Conservation (phyloP, 345 rosid species). For the Moringa oleifera region DNA sequence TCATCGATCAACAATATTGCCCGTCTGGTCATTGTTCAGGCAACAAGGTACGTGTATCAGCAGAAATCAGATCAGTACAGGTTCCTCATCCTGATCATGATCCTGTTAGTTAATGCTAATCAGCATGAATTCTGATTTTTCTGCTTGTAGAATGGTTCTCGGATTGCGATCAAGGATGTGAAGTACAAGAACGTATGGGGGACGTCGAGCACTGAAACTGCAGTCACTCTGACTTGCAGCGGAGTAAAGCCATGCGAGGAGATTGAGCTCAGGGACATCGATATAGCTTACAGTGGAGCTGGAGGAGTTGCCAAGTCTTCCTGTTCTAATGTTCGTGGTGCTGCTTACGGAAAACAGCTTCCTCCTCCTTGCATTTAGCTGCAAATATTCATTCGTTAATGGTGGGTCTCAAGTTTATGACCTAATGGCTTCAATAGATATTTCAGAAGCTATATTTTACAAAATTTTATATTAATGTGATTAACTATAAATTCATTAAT, state of each 20-base stretch:
- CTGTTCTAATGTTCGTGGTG: conserved; percentile 21
- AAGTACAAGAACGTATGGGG: conserved; percentile 13
- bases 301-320: background rate
- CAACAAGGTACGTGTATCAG: no score
- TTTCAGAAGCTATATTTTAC: no score
- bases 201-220: conserved; percentile 9
- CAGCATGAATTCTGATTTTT: background rate
- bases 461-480: no score
- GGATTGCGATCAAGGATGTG: background rate
- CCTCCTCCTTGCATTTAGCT: conserved; percentile 26
- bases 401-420: no score
- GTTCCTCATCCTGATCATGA: no score
- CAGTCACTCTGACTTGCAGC: conserved; percentile 21
- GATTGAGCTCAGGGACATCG: conserved; percentile 18
- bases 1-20: no score
- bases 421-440: no score
- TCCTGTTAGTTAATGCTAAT: no score
- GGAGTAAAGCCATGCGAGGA: conserved; percentile 10
- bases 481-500: no score
- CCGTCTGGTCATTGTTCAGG: no score
- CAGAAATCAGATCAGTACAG: no score
- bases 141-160: conserved; percentile 2
- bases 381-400: no score
- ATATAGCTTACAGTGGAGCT: background rate
- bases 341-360: conserved; percentile 6